Conservation (phyloP, 2,329 filamentous ascomycete genomes). For the Fusarium burgessii region DNA sequence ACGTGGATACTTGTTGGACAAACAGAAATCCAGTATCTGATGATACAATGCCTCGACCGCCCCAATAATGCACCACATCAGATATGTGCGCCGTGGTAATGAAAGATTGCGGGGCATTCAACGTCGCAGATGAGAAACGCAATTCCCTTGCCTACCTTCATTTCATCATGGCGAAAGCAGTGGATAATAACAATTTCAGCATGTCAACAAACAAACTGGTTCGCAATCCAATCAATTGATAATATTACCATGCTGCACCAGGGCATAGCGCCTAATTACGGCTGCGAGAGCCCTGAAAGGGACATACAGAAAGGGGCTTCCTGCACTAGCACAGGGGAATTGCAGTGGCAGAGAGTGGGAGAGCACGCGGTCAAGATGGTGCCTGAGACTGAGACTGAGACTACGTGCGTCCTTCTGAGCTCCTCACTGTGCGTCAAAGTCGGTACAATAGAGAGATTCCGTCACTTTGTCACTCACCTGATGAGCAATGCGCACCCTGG, state of each 20-base stretch:
- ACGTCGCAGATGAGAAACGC: slow-evolving; percentile 42
- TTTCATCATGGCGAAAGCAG: slow-evolving; percentile 25
- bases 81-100: slow-evolving; percentile 35
- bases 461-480: slow-evolving; percentile 42
- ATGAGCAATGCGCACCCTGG: slow-evolving; percentile 37
- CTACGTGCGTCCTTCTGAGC: not conserved
- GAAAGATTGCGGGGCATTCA: slow-evolving; percentile 35
- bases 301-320: slow-evolving; percentile 41
- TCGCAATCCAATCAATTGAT: slow-evolving; percentile 40
- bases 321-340: slow-evolving; percentile 43
- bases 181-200: slow-evolving; percentile 47
- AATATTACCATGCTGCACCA: slow-evolving; percentile 22
- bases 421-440: slow-evolving; percentile 20
- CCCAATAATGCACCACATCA: slow-evolving; percentile 25
- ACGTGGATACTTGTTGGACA: not conserved
- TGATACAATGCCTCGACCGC: slow-evolving; percentile 27
- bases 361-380: slow-evolving; percentile 36
- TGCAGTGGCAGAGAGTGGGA: slow-evolving; percentile 24
- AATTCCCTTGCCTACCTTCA: slow-evolving; percentile 27
- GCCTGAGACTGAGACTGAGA: slow-evolving; percentile 39
- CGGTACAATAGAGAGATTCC: slow-evolving; percentile 6
- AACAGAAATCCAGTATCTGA: slow-evolving; percentile 21
- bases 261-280: slow-evolving; percentile 42
- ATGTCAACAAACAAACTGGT: slow-evolving; percentile 45
- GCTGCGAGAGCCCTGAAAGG: slow-evolving; percentile 26